phyloP scores from a whole-genome alignment of 1,284 basidiomycete genomes.

The Leccinum griseonigrum region DNA sequence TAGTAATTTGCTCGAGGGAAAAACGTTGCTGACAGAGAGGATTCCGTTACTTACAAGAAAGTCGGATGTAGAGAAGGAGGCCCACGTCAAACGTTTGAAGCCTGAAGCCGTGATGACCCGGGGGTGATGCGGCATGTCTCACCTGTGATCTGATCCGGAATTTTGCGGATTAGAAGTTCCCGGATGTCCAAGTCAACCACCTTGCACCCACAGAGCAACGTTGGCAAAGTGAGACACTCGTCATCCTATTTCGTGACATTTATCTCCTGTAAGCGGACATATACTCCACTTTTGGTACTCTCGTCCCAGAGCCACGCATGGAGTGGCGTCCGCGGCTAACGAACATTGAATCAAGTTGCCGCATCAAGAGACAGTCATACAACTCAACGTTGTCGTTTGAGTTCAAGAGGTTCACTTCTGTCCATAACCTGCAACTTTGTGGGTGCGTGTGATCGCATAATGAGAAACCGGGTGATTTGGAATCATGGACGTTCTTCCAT shows the following conservation, averaged over 20 bases:
- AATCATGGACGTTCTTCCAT: neutral
- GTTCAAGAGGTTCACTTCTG: constrained; percentile 2
- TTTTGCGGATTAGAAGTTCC: neutral
- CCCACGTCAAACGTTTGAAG: constrained; percentile 2
- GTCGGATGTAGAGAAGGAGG: neutral
- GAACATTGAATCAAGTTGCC: neutral
- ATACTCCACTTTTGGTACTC: constrained; percentile 1
- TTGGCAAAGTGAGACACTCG: constrained; percentile 18
- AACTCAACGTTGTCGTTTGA: constrained; percentile 9
- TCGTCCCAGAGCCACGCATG: neutral
- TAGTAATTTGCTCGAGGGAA: neutral
- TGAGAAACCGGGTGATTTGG: neutral
- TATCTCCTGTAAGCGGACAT: constrained; percentile 1
- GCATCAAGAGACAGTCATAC: neutral
- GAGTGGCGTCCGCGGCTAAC: neutral
- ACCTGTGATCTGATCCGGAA: constrained; percentile 9
- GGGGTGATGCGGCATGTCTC: constrained; percentile 13
- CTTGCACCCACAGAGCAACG: neutral
- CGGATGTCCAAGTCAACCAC: neutral
- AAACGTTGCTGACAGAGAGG: neutral
- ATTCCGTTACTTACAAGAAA: constrained; percentile 9
- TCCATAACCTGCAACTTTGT: neutral
- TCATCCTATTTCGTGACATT: constrained; percentile 12
- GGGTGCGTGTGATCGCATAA: neutral
- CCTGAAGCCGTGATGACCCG: neutral